phyloP scores from a whole-genome alignment of 192 early-diverging fungal genomes.

The Radiomyces spectabilis region DNA sequence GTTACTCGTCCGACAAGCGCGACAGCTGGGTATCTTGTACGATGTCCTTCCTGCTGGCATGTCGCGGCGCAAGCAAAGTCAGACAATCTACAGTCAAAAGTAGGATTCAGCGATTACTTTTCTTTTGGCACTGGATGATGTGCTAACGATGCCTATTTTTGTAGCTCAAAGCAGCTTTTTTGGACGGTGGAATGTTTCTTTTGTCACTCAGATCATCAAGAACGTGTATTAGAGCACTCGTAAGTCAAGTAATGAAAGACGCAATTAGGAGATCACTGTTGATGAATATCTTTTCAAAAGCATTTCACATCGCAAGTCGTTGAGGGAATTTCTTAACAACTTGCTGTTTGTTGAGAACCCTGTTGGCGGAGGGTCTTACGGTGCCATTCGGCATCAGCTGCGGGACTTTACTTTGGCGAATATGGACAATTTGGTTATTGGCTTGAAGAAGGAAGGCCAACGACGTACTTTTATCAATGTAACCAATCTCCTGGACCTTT shows the following conservation, averaged over 20 bases:
- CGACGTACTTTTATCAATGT: constrained; percentile 9
- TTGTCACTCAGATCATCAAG: constrained; percentile 1
- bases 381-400: constrained; percentile 14
- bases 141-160: not conserved
- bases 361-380: constrained; percentile 5
- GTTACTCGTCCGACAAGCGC: constrained; percentile 29
- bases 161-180: constrained; percentile 30
- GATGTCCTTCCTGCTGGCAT: constrained; percentile 45
- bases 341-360: constrained; percentile 12
- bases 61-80: constrained; percentile 46
- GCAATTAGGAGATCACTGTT: not conserved
- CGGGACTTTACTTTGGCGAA: constrained; percentile 7
- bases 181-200: constrained; percentile 44
- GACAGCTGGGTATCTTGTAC: constrained; percentile 29
- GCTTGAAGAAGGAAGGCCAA: constrained; percentile 16
- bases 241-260: constrained; percentile 2
- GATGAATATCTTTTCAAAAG: not conserved
- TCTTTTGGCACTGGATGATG: not conserved
- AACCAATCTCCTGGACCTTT: constrained; percentile 5
- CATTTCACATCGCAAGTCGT: constrained; percentile 5
- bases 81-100: constrained; percentile 43
- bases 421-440: constrained; percentile 15
- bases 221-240: constrained; percentile 23
- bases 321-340: constrained; percentile 16
- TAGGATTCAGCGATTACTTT: constrained; percentile 14